Percentiles rank a stretch among this genome's conserved stretches.
phyloP scores from a whole-genome alignment of 2,329 filamentous ascomycete genomes.

The Curvularia hawaiiensis region DNA sequence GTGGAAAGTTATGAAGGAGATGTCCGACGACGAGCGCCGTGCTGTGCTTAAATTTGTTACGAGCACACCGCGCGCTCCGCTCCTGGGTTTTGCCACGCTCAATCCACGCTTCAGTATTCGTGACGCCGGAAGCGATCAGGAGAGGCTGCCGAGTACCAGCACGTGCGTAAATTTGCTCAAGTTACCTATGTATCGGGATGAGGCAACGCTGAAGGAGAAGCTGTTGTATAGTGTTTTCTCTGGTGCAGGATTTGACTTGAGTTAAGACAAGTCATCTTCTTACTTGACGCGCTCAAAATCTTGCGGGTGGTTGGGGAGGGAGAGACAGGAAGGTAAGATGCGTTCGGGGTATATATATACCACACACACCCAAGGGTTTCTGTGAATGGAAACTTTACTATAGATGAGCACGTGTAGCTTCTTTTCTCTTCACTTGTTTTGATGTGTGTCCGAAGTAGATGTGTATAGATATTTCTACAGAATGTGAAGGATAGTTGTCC shows the following conservation, averaged over 20 bases:
- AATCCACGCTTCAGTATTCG: constrained; percentile 88
- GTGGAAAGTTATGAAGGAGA: constrained; percentile 82
- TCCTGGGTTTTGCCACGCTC: constrained; percentile 86
- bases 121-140: constrained; percentile 77
- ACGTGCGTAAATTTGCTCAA: constrained; percentile 97
- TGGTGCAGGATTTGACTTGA: constrained; percentile 85
- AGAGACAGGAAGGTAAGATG: no score
- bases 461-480: not conserved
- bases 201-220: constrained; percentile 73
- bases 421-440: not conserved
- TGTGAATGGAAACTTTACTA: no score
- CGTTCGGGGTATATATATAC: no score
- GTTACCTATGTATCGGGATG: constrained; percentile 77
- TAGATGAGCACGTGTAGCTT: not conserved
- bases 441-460: not conserved
- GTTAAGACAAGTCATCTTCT: constrained; percentile 10
- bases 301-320: not conserved
- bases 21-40: constrained; percentile 77
- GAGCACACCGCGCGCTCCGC: constrained; percentile 84
- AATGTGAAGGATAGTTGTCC: not conserved
- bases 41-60: constrained; percentile 96
- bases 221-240: constrained; percentile 87
- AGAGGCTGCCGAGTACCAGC: constrained; percentile 85
- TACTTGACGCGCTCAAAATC: not conserved
- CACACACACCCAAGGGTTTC: no score